Percentiles rank a stretch among this genome's conserved stretches.
Evolutionary conservation across 495 filamentous ascomycete species (phyloP).

Genomic region (Pseudevernia furfuracea): DNA sequence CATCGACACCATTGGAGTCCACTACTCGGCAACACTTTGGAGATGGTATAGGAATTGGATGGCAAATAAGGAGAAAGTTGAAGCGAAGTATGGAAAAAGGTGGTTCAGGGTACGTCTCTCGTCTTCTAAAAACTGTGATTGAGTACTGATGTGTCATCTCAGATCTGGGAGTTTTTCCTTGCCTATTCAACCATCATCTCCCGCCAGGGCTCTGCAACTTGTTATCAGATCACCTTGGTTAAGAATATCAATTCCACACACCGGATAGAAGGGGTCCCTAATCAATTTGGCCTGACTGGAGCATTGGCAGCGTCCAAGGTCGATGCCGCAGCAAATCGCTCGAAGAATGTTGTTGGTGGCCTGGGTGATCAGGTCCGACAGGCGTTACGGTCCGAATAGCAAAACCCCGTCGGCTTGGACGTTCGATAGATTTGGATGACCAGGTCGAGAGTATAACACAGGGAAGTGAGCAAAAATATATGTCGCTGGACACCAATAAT

Average conservation of each 20-base stretch:
- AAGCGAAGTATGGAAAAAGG: conserved; percentile 87
- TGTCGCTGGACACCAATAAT: background rate
- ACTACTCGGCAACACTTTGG: conserved; percentile 97
- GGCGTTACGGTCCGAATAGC: conserved; percentile 16
- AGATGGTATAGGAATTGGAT: conserved; percentile 99
- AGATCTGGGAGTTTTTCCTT: conserved; percentile 99
- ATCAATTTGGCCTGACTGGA: conserved; percentile 67
- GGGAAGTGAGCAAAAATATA: background rate
- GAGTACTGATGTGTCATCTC: background rate
- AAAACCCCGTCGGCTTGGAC: background rate
- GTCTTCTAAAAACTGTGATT: background rate
- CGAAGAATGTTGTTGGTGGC: conserved; percentile 21
- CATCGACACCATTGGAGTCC: conserved; percentile 84
- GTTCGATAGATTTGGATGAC: background rate
- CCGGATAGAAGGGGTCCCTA: conserved; percentile 75
- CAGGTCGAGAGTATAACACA: background rate
- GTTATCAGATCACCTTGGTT: conserved; percentile 90
- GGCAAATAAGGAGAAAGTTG: conserved; percentile 87
- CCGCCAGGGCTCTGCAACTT: conserved; percentile 85
- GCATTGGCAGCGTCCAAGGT: conserved; percentile 44
- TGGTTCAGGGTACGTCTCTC: conserved; percentile 80
- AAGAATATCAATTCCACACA: conserved; percentile 99
- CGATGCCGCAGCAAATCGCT: conserved; percentile 16
- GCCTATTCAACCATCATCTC: conserved; percentile 88
- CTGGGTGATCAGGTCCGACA: conserved; percentile 26